phyloP scores from a whole-genome alignment of 257 asterid species.

The Eustoma russellianum region DNA sequence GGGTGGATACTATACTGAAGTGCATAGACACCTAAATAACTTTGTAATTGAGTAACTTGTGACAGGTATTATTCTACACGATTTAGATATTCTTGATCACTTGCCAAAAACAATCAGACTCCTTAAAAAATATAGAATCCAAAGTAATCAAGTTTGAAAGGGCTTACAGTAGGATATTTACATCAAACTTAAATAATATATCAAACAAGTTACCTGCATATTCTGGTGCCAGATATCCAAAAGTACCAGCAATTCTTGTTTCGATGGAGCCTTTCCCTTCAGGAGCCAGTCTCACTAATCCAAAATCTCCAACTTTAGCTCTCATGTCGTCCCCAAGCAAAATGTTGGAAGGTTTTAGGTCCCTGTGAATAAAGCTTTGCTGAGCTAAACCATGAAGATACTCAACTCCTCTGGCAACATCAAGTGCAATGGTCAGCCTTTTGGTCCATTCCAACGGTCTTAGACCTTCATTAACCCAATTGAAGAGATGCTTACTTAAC shows the following conservation, averaged over 20 bases:
- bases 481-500: constrained; percentile 62
- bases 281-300: constrained; percentile 86
- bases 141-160: neutral
- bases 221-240: constrained; percentile 93
- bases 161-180: neutral
- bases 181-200: neutral
- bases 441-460: constrained; percentile 75
- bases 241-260: constrained; percentile 87
- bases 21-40: neutral
- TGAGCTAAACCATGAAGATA: constrained; percentile 89
- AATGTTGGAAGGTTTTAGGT: constrained; percentile 88
- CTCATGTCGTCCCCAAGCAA: constrained; percentile 90
- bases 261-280: constrained; percentile 89
- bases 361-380: constrained; percentile 90
- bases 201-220: constrained; percentile 60
- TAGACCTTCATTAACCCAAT: constrained; percentile 69
- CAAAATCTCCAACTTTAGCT: constrained; percentile 94
- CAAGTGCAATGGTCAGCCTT: constrained; percentile 72
- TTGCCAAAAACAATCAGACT: too few relatives aligned
- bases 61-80: neutral
- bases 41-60: neutral
- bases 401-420: constrained; percentile 89
- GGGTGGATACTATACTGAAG: neutral
- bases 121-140: neutral
- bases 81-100: neutral